Evolutionary conservation across 2,329 filamentous ascomycete species (phyloP), one percentile per base, ranked within the genome.

Genomic region (Torrubiellomyces zombiae): DNA sequence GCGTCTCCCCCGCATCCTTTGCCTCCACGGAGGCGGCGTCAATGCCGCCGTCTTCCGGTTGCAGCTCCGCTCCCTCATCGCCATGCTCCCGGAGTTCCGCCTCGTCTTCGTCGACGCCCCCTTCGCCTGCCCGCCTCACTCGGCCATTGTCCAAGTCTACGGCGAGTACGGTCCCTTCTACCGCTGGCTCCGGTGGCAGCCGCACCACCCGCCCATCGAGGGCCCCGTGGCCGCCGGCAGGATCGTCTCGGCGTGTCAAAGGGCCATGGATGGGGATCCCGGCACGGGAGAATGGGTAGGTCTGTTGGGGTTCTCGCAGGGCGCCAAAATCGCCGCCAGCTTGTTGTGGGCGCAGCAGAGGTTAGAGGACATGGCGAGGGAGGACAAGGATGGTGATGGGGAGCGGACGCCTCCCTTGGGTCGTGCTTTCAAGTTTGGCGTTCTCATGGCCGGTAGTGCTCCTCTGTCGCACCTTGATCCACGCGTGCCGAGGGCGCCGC

Each of bases 1-100:
- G 10, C 26, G 35, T 30, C 53, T 61, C 15, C 76, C 76, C 3
- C 72, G 77, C 30, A 69, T 85, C 36, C 71, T 85, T 37, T 83
- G 76, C 50, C 68, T 85, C n/a, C 78, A 85, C 47, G 78, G 78
- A 43, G 78, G 77, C 38, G 78, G 78, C 32, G 70, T 74, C 34
- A 82, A 76, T 40, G 71, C 63, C n/a, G 43, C 58, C 20, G 67
- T 82, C 44, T 83, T 83, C 54, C 55, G 61, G 32, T 46, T 63
- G 8, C 78, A 85, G 51, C 68, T 70, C 36, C 75, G 78, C 32
- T 54, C 54, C 33, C 37, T 67, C 27, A 44, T 49, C 24, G 35
- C 43, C 16, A 45, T 41, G 14, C 62, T 82, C 1, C 43, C 50
- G 21, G 45, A 59, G 6, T 81, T 82, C 46, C 70, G 78, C 20